Base-by-base conservation (phyloP, 208 protist genomes). In the Trypanosoma melophagium region DNA sequence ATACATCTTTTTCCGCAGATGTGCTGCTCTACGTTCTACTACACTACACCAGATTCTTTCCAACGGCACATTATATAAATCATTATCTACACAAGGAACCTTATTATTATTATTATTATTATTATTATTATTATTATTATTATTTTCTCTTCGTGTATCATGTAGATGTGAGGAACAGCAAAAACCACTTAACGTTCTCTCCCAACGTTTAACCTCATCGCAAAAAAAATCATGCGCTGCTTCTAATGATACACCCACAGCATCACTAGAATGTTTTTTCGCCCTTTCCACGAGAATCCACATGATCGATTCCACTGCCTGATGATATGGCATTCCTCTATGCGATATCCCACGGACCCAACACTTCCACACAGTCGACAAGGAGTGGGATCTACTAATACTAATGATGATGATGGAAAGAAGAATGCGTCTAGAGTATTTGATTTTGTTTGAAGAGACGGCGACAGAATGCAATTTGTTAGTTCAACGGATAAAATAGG, bases 361-460 rank as follows among this genome's bases (percentile, higher is more conserved):
- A 65, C 62, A 21, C 60, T 44, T 10, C 62, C 69, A 40, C 69
- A 75, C 0, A 75, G 55, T 7, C 69, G 69, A 42, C 69, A 75
- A 17, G 24, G 10, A 21, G 59, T 64, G 1, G 41, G 19, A 31
- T 60, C 25, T 4, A n/a, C n/a, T n/a, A n/a, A n/a, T n/a, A n/a
- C n/a, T n/a, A n/a, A n/a, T n/a, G n/a, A 35, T 3, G 54, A 25
- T 28, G n/a, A 24, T 21, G 56, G 44, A 51, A 75, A 65, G 35
- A 75, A 65, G 49, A 75, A 75, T n/a, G 50, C 56, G 17, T 75
- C 57, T 13, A 31, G 13, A 21, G 53, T 17, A 25, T 12, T 52
- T 38, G 51, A 3, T 4, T n/a, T 12, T 1, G 22, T 17, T 28
- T 45, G 69, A 21, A 47, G n/a, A n/a, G n/a, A n/a, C n/a, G n/a